Evolutionary conservation across 805 yeast species (phyloP).

Genomic region (Pichia insulana): DNA sequence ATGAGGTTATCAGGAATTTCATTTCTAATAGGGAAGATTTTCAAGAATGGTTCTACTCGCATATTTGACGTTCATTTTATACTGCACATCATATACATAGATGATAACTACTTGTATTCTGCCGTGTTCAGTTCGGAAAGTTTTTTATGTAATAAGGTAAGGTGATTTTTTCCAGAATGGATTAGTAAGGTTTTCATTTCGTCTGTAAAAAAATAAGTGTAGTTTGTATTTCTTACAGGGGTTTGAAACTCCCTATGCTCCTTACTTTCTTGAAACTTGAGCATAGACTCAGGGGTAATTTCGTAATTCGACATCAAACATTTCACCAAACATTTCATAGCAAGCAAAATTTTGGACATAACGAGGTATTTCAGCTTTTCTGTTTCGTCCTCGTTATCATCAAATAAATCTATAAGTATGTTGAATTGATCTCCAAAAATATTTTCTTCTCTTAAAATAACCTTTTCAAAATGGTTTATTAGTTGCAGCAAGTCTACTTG

Average conservation of each 20-base stretch:
- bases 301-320: conserved; percentile 14
- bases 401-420: conserved; percentile 11
- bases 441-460: conserved; percentile 34
- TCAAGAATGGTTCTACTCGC: conserved; percentile 35
- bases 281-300: conserved; percentile 14
- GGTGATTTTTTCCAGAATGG: conserved; percentile 2
- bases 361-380: conserved; percentile 7
- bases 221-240: not conserved
- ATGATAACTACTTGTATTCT: not conserved
- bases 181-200: conserved; percentile 10
- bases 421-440: conserved; percentile 15
- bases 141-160: conserved; percentile 6
- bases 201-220: conserved; percentile 5
- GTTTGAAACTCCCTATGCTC: conserved; percentile 14
- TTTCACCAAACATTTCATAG: conserved; percentile 12
- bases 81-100: not conserved
- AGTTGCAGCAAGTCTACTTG: conserved; percentile 46
- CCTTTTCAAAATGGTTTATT: conserved; percentile 35
- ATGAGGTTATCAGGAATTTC: conserved; percentile 29
- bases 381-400: conserved; percentile 11
- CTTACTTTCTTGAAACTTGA: conserved; percentile 17
- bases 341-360: conserved; percentile 14
- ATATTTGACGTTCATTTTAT: conserved; percentile 13
- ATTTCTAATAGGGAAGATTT: conserved; percentile 42
- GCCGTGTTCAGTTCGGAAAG: conserved; percentile 3